These are phyloP conservation scores for Phanerochaete carnosa DNA, from an alignment of 768 basidiomycete genomes.

Conservation along the genomic window DNA sequence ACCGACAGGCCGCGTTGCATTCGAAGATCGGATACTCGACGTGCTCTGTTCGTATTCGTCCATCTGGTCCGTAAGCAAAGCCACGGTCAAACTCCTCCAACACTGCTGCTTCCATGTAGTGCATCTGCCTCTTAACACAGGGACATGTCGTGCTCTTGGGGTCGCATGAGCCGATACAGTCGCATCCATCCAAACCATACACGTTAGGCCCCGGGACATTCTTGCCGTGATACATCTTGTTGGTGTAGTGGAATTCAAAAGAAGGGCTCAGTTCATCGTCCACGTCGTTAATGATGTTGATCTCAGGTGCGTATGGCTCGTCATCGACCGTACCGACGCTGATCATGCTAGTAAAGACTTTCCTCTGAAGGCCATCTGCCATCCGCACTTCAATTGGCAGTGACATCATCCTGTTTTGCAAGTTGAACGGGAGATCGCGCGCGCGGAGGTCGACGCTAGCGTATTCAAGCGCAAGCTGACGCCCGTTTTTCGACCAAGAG, in stretches of 20 bases:
- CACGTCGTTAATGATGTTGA: conserved; percentile 64
- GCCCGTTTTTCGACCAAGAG: conserved; percentile 18
- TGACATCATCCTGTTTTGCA: conserved; percentile 67
- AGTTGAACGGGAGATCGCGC: conserved; percentile 53
- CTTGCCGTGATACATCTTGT: conserved; percentile 71
- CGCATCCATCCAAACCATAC: conserved; percentile 59
- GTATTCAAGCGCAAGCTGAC: conserved; percentile 15
- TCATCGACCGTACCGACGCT: conserved; percentile 58
- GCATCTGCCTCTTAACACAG: conserved; percentile 51
- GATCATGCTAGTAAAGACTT: conserved; percentile 65
- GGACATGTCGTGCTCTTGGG: conserved; percentile 70
- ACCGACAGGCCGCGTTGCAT: conserved; percentile 80
- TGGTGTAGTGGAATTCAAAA: conserved; percentile 88
- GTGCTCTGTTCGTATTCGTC: conserved; percentile 20
- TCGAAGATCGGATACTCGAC: conserved; percentile 67
- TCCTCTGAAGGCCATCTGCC: conserved; percentile 40
- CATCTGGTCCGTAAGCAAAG: conserved; percentile 40
- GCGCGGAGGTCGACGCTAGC: conserved; percentile 21
- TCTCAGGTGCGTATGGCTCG: conserved; percentile 67
- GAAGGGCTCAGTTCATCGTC: conserved; percentile 69
- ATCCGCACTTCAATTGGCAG: conserved; percentile 37
- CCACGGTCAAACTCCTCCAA: conserved; percentile 49
- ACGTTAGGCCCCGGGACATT: conserved; percentile 66
- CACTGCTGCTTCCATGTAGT: conserved; percentile 35
- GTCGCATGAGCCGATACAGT: conserved; percentile 72